A percentile compares a stretch with the other conserved stretches of the same genome.
These are phyloP conservation scores for Delonix regia DNA, from an alignment of 306 rosid species.

Conservation along the genomic window DNA sequence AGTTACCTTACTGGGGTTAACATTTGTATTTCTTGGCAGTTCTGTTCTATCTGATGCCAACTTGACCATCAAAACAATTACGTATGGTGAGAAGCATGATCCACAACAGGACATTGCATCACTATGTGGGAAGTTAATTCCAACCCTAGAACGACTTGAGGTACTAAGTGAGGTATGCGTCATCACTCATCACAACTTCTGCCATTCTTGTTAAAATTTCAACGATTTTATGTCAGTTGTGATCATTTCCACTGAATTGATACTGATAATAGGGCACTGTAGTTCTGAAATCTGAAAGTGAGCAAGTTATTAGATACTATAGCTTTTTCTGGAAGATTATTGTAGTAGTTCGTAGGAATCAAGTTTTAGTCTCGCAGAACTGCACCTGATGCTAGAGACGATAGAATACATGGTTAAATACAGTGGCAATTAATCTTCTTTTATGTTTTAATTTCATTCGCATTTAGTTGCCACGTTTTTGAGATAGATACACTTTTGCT, in stretches of 20 bases:
- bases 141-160: slow-evolving; percentile 86
- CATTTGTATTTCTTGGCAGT: slow-evolving; percentile 48
- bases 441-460: too few species aligned
- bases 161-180: slow-evolving; percentile 72
- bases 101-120: slow-evolving; percentile 54
- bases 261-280: neutral
- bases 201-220: neutral
- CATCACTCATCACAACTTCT: neutral
- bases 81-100: slow-evolving; percentile 56
- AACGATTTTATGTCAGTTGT: neutral
- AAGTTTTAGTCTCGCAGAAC: neutral
- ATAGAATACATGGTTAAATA: neutral
- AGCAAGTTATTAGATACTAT: neutral
- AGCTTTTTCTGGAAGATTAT: neutral
- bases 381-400: neutral
- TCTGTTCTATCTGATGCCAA: slow-evolving; percentile 48
- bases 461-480: neutral
- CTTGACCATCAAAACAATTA: slow-evolving; percentile 49
- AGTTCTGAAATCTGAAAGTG: neutral
- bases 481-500: neutral
- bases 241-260: neutral
- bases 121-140: slow-evolving; percentile 66
- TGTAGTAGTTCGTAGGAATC: slow-evolving; percentile 15
- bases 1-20: slow-evolving; percentile 25
- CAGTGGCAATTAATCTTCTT: too few species aligned